Base-by-base conservation (phyloP, 2,329 filamentous ascomycete species). In the Corniculantispora saksenae region DNA sequence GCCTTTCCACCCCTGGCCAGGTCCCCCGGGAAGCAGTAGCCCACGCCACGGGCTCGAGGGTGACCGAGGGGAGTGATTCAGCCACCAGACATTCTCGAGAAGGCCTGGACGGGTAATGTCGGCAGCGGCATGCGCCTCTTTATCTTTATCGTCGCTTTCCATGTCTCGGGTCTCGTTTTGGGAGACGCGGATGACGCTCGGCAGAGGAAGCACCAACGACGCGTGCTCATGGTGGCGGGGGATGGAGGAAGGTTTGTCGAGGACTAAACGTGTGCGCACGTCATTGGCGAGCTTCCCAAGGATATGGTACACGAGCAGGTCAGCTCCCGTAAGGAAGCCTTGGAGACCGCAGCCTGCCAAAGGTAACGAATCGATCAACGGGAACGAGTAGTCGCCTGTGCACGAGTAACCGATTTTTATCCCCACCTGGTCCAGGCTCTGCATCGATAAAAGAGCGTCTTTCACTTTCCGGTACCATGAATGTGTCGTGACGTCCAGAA, bases 341-440 rank as follows among this genome's bases (percentile, higher is more conserved):
- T 54, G 50, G 25, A 32, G 50, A 54, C 50, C 50, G 10, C 35
- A 25, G 50, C 50, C 50, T 10, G 50, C 50, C 29, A 27, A 54
- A 27, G 29, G 27, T 17, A 27, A 54, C 32, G n/a, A 32, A 32
- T 35, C 35, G 50, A 54, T 54, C 27, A 54, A 54, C 35, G 50
- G 50, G 50, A 54, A 54, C 50, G 50, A 54, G 50, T 54, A 54
- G 25, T 54, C 50, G 50, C 50, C 50, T 32, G 50, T 54, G 35
- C 50, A 54, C 50, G 50, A 32, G 50, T 54, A 54, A 27, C 50
- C 50, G 27, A 54, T 13, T 27, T 25, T 54, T 35, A 54, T 54
- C 50, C 50, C 25, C 32, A 25, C 50, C 25, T 54, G 17, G 50
- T 27, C 50, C 25, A 54, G 32, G 50, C 25, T 54, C 50, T 27